Base-by-base conservation (phyloP, 768 basidiomycete species). In the Butyriboletus loyo region DNA sequence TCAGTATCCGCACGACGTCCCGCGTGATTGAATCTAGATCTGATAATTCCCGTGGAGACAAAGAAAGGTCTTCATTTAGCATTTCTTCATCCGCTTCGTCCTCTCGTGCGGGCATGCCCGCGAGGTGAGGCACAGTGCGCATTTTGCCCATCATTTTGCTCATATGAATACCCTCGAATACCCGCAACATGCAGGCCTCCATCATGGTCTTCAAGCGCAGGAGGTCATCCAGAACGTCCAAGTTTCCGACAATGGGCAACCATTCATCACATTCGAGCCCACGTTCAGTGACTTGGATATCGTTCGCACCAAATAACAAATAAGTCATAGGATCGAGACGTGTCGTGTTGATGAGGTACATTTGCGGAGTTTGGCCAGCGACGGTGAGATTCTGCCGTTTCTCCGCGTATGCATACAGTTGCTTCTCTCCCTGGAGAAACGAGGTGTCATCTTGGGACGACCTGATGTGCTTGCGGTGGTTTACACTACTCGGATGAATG, bases 191-290 rank as follows among this genome's bases (percentile, higher is more conserved):
- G 62, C 87, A 92, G 3, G 75, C 75, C 59, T 96, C 92, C 77
- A 95, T 82, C 60, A 87, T 72, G 19, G 72, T 75, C 71, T 93
- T 94, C 63, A 98, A 73, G 13, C 82, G 78, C 66, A 87, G 86
- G n/a, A 96, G 73, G 57, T 92, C 85, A 64, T 95, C 91, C 61
- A 97, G 70, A 2, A 83, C 81, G 60, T 86, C 78, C 45, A 86
- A 59, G 56, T 86, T 81, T 36, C 89, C 89, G 34, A 86, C 77
- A 41, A 95, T 78, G 21, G 93, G 91, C 11, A 98, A 72, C 94
- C 95, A 98, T 39, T 82, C 84, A 63, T 98, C 95, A 63, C 92
- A 94, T 62, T 87, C 85, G 45, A 98, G 67, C 7, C 92, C 91
- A 17, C 80, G 78, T 35, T 83, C 79, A 0, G 81, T 81, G 37